Percentiles rank a stretch among this genome's conserved stretches.
Conservation (phyloP, 345 rosid genomes). For the Mercurialis annua region DNA sequence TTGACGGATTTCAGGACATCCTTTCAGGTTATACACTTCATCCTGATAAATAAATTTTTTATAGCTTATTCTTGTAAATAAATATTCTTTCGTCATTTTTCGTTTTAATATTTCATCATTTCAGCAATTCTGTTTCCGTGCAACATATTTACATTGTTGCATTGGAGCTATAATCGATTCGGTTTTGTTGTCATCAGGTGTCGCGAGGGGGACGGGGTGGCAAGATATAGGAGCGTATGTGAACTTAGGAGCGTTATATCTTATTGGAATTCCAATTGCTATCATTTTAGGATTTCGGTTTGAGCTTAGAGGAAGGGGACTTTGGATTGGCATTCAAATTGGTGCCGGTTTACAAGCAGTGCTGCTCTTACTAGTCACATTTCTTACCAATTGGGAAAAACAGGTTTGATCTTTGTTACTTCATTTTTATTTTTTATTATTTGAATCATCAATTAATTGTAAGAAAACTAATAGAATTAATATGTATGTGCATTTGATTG, state of each 20-base stretch:
- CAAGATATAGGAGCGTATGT: slow-evolving; percentile 21
- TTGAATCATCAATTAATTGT: too few species aligned
- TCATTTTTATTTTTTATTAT: too few species aligned
- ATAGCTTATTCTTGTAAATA: too few species aligned
- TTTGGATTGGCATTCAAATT: slow-evolving; percentile 22
- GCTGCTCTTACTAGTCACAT: slow-evolving; percentile 9
- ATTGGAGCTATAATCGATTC: too few species aligned
- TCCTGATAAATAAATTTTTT: too few species aligned
- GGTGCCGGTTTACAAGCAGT: slow-evolving; percentile 14
- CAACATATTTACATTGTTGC: too few species aligned
- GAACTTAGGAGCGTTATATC: slow-evolving; percentile 19
- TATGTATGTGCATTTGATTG: too few species aligned
- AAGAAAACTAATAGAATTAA: too few species aligned
- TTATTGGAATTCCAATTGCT: slow-evolving; percentile 23
- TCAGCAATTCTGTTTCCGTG: too few species aligned
- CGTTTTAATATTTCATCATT: too few species aligned
- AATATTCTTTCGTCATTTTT: too few species aligned
- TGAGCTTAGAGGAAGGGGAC: slow-evolving; percentile 16
- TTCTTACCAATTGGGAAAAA: slow-evolving; percentile 18
- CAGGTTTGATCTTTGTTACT: too few species aligned
- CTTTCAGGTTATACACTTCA: slow-evolving; percentile 24
- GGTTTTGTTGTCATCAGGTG: not conserved
- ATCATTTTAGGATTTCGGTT: slow-evolving; percentile 16
- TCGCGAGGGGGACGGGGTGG: slow-evolving; percentile 23
- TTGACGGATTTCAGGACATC: slow-evolving; percentile 22